Conservation (phyloP, 2,329 filamentous ascomycete species). For the Claviceps arundinis region DNA sequence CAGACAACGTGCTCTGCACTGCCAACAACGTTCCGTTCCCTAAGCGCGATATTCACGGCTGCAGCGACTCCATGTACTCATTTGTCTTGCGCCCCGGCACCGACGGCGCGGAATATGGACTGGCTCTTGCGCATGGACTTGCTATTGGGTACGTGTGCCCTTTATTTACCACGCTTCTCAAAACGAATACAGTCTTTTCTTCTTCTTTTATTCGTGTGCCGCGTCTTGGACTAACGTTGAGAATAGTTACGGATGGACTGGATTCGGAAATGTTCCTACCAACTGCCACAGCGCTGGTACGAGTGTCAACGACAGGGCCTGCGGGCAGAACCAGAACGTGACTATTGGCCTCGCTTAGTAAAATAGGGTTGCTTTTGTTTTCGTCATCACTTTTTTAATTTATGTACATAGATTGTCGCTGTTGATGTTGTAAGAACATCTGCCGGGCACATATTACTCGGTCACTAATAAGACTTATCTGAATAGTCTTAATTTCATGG, state of each 20-base stretch:
- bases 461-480: no score
- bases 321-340: no score
- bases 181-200: no score
- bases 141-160: slow-evolving; percentile 10
- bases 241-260: not conserved
- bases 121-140: not conserved
- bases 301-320: not conserved
- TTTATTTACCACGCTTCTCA: no score
- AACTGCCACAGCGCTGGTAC: not conserved
- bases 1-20: slow-evolving; percentile 8
- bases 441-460: no score
- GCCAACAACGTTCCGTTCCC: slow-evolving; percentile 2
- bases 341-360: no score
- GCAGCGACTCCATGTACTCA: slow-evolving; percentile 16
- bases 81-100: slow-evolving; percentile 13
- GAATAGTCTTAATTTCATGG: no score
- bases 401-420: no score
- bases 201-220: no score
- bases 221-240: not conserved
- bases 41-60: slow-evolving; percentile 9
- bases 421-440: no score
- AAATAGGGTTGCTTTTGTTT: no score
- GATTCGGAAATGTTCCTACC: not conserved
- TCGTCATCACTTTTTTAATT: no score
- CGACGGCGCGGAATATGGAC: not conserved